phyloP scores from a whole-genome alignment of 352 stramenopile genomes.

The Phytophthora sp. region DNA sequence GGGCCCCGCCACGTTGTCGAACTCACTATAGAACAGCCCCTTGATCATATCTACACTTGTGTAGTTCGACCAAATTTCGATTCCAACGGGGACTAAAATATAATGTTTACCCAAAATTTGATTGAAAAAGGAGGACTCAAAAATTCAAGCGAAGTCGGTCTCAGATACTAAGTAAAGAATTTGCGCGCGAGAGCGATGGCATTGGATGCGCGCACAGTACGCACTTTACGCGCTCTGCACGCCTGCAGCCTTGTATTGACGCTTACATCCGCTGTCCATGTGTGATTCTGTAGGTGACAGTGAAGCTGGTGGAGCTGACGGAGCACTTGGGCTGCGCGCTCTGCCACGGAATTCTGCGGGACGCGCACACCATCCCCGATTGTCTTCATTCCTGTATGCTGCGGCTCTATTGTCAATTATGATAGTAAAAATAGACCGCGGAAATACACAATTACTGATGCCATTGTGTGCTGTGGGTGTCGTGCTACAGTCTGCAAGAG shows the following conservation, averaged over 20 bases:
- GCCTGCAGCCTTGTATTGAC: not conserved
- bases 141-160: conserved; percentile 13
- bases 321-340: conserved; percentile 72
- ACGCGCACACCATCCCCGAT: conserved; percentile 84
- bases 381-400: conserved; percentile 83
- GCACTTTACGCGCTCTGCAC: not conserved
- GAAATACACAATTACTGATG: no score
- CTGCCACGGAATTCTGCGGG: conserved; percentile 68
- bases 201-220: conserved; percentile 40
- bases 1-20: conserved; percentile 91
- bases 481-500: conserved; percentile 80
- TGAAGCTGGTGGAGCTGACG: conserved; percentile 59
- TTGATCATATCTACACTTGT: conserved; percentile 63
- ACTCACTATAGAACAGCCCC: conserved; percentile 92
- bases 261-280: not conserved
- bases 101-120: not conserved
- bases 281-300: conserved; percentile 42
- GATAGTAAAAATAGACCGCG: not conserved
- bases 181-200: conserved; percentile 31
- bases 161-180: conserved; percentile 16
- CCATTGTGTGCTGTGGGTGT: not conserved
- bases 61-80: not conserved
- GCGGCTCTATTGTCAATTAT: not conserved
- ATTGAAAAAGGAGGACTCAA: conserved; percentile 6
- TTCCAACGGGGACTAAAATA: conserved; percentile 1